These are phyloP conservation scores for Meredithiella fracta DNA, from an alignment of 2,329 filamentous ascomycete species.

Conservation along the genomic window DNA sequence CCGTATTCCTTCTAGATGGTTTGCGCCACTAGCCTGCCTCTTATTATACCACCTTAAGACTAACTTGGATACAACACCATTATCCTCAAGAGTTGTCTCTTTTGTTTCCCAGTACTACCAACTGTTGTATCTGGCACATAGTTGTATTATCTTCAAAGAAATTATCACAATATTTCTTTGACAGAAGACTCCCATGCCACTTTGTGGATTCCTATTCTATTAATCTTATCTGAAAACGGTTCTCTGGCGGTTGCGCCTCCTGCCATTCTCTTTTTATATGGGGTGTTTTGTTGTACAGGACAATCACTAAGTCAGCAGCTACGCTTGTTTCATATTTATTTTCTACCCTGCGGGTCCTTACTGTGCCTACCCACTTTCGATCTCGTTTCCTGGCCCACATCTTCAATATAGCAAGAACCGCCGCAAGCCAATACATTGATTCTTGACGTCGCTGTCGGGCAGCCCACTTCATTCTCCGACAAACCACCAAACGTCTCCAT, in stretches of 20 bases:
- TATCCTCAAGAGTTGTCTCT: not conserved
- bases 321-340: slow-evolving; percentile 4
- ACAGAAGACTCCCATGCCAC: not conserved
- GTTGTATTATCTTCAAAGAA: not conserved
- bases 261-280: too few relatives aligned
- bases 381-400: not conserved
- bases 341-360: not conserved
- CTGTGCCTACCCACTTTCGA: not conserved
- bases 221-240: too few relatives aligned
- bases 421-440: not conserved
- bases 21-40: not conserved
- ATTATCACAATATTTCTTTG: not conserved
- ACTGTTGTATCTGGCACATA: not conserved
- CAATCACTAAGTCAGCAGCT: not conserved
- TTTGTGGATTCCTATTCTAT: not conserved
- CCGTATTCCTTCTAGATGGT: not conserved
- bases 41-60: not conserved
- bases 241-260: too few relatives aligned
- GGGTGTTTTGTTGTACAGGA: not conserved
- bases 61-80: not conserved
- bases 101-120: not conserved
- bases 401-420: too few relatives aligned
- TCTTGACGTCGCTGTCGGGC: not conserved
- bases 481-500: not conserved
- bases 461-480: not conserved